Evolutionary conservation across 768 basidiomycete species (phyloP).

Genomic region (Pleurotus citrinopileatus): DNA sequence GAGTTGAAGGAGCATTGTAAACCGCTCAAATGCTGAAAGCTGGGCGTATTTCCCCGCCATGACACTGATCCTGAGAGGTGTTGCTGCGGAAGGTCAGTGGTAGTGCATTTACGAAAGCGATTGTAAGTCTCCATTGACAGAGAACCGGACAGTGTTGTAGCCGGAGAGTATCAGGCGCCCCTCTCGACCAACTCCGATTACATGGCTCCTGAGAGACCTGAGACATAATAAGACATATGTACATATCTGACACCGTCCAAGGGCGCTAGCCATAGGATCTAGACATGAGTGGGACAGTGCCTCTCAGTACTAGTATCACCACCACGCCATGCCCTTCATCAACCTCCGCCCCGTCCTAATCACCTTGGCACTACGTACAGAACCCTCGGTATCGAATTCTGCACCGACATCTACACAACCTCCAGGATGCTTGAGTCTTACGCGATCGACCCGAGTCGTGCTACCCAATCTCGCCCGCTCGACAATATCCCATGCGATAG

Average conservation of each 20-base stretch:
- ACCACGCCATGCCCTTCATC: conserved; percentile 71
- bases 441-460: conserved; percentile 16
- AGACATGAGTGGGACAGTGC: too few relatives aligned
- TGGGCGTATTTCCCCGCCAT: neutral
- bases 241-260: too few relatives aligned
- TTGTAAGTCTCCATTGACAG: too few relatives aligned
- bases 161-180: too few relatives aligned
- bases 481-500: conserved; percentile 53
- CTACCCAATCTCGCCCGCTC: conserved; percentile 23
- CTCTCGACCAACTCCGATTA: too few relatives aligned
- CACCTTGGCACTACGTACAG: conserved; percentile 57
- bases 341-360: conserved; percentile 66
- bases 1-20: neutral
- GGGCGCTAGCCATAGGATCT: too few relatives aligned
- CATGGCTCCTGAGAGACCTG: too few relatives aligned
- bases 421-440: conserved; percentile 62
- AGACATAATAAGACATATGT: too few relatives aligned
- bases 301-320: conserved; percentile 37
- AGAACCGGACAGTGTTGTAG: too few relatives aligned
- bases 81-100: too few relatives aligned
- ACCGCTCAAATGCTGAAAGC: neutral
- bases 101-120: too few relatives aligned
- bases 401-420: conserved; percentile 70
- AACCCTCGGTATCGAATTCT: conserved; percentile 41
- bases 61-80: too few relatives aligned